Percentiles rank a stretch among this genome's conserved stretches.
These are phyloP conservation scores for Solanum hybrid DNA, from an alignment of 305 asterid genomes.

Conservation along the genomic window DNA sequence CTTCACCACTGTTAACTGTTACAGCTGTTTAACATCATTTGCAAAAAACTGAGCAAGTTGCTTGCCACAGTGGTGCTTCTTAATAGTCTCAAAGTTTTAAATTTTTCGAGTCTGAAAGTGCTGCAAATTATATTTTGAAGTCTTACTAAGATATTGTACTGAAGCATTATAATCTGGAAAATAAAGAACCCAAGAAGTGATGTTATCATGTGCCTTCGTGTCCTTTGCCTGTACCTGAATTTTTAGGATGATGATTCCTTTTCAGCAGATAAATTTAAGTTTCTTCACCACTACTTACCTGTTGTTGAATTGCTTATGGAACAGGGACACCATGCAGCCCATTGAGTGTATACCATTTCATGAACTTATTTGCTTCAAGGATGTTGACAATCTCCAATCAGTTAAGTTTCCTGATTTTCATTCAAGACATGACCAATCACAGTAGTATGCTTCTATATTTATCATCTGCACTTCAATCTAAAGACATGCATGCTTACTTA, in stretches of 20 bases:
- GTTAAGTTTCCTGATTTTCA: constrained; percentile 36
- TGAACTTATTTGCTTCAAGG: constrained; percentile 62
- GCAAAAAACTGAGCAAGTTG: not conserved
- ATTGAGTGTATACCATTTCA: constrained; percentile 49
- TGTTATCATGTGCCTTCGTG: not conserved
- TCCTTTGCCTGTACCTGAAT: not conserved
- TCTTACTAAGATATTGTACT: not conserved
- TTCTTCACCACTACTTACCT: not conserved
- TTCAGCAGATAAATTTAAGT: not conserved
- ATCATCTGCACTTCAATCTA: not conserved
- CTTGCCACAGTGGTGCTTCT: not conserved
- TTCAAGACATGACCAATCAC: not conserved
- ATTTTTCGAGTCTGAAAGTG: not conserved
- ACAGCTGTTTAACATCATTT: not conserved
- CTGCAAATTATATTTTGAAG: not conserved
- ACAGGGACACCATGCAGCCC: constrained; percentile 67
- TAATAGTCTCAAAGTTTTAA: not conserved
- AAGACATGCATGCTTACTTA: not conserved
- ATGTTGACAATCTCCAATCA: constrained; percentile 66
- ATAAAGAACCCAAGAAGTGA: not conserved
- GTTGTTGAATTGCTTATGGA: constrained; percentile 15
- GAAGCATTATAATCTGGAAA: not conserved
- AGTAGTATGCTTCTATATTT: not conserved
- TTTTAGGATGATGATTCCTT: not conserved
- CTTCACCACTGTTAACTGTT: not conserved